These are phyloP conservation scores for Amylocystis lapponica DNA, from an alignment of 768 basidiomycete species.

Conservation along the genomic window DNA sequence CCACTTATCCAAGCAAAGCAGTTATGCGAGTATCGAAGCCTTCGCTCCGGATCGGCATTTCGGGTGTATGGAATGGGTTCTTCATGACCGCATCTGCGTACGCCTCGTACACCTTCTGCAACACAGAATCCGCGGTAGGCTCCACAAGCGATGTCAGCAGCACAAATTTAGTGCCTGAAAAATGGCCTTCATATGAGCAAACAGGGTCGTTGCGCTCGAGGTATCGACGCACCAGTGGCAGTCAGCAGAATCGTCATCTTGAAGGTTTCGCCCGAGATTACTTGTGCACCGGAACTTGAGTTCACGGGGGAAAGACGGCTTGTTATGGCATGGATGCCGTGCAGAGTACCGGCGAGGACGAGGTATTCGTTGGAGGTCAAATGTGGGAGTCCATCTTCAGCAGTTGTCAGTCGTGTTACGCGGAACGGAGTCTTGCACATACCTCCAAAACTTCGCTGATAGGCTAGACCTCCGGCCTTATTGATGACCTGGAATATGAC, in stretches of 20 bases:
- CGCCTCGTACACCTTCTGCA: slow-evolving; percentile 87
- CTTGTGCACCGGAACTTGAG: slow-evolving; percentile 79
- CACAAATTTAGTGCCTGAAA: slow-evolving; percentile 90
- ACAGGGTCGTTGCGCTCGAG: too few relatives aligned
- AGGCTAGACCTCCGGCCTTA: slow-evolving; percentile 96
- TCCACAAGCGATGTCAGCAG: slow-evolving; percentile 80
- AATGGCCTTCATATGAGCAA: neutral
- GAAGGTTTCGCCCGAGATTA: slow-evolving; percentile 95
- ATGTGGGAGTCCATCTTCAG: slow-evolving; percentile 80
- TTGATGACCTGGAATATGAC: slow-evolving; percentile 76
- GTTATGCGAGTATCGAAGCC: slow-evolving; percentile 75
- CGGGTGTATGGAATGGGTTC: slow-evolving; percentile 98
- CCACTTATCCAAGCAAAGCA: slow-evolving; percentile 29
- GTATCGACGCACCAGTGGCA: slow-evolving; percentile 60
- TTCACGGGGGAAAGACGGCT: slow-evolving; percentile 82
- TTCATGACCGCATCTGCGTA: slow-evolving; percentile 98
- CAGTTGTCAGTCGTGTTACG: neutral
- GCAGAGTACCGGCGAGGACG: slow-evolving; percentile 92
- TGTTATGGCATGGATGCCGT: slow-evolving; percentile 98
- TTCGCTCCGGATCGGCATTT: slow-evolving; percentile 95
- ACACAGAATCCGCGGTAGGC: slow-evolving; percentile 56
- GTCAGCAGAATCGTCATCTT: slow-evolving; percentile 91
- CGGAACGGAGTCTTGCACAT: neutral
- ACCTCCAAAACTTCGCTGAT: slow-evolving; percentile 91
- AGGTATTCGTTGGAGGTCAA: slow-evolving; percentile 93